Evolutionary conservation across 2,329 filamentous ascomycete genomes (phyloP), one percentile per base, ranked within the genome.

Genomic region (Passalora sequoiae): DNA sequence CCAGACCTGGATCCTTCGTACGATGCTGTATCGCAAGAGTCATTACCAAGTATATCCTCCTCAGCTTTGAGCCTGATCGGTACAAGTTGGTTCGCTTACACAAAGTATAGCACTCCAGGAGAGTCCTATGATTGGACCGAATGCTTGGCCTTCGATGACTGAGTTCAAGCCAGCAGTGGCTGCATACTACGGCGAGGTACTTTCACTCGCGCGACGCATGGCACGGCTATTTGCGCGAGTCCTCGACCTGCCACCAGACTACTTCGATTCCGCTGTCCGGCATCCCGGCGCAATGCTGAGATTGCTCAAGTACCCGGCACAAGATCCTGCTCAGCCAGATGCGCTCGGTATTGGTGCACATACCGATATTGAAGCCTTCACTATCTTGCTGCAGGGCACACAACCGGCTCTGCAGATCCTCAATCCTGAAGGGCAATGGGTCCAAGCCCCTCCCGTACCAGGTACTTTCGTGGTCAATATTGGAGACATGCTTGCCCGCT

Each of bases 401-500:
- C 47, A 50, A 21, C 52, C 52, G 9, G 55, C 50, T 6, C 35
- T 58, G 8, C 50, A 58, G 41, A 53, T 58, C n/a, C 36, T 58
- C 36, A 55, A 52, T 13, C 64, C 66, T 47, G 60, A 66, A 30
- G 62, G 61, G 2, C 52, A 49, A 0, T 74, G 70, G 71, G 60
- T 73, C 0, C 57, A 64, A 43, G 70, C 68, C 0, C 65, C 71
- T 40, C 69, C 71, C 0, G 54, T 72, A 0, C 59, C 60, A 0
- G 71, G 68, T 4, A 66, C 67, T 0, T 73, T 72, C 43, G 70
- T 74, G 4, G 71, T 75, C 3, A 75, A 74, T 49, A 69, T 75
- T 28, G 72, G 71, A 1, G 71, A 74, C 48, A 72, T 74, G 69
- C 65, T 75, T 47, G 66, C 71, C 56, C 54, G 66, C 28, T 70